Evolutionary conservation across 805 yeast genomes (phyloP), one percentile per base, ranked within the genome.

Genomic region (Candida krabiensis): DNA sequence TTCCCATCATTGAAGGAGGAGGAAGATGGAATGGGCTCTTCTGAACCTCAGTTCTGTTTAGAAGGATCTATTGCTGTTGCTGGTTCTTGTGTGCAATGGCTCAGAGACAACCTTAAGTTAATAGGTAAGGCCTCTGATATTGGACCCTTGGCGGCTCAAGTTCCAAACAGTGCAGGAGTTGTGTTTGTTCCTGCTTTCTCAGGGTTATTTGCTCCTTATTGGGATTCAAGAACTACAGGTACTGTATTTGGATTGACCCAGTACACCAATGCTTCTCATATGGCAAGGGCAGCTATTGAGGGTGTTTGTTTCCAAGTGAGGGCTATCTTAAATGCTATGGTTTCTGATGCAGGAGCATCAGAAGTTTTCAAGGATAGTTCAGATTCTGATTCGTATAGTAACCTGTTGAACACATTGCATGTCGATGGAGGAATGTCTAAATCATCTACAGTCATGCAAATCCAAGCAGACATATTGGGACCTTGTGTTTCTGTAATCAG

Each of bases 31-130:
- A 60, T 55, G 27, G 56, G 54, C 9, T 63, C 64, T 40, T 63
- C 65, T 2, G 61, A 73, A 51, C 95, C 96, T 5, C 88, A 84
- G 49, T 90, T 78, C 64, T 96, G 96, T 9, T 69, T 90, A 36
- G 98, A 90, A 66, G 98, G 98, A 36, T 88, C 96, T 6, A 86
- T 91, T 54, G 95, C 97, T 3, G 97, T 89, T 37, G 96, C 96
- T 16, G 97, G 98, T 21, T 81, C 95, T 8, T 86, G 85, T 51
- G 87, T 90, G 48, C 95, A 87, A 66, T 90, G 96, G 96, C 74
- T 91, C 51, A 75, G 96, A 58, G 96, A 90, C 65, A 89, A 89
- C 67, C 75, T 90, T 66, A 83, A 85, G 49, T 67, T 90, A 55
- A 86, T 90, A 52, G 80, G 79, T 52, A 77, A 79, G 41, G 86